Conservation (phyloP, 2,329 filamentous ascomycete genomes). For the Stagonosporopsis rhizophila region DNA sequence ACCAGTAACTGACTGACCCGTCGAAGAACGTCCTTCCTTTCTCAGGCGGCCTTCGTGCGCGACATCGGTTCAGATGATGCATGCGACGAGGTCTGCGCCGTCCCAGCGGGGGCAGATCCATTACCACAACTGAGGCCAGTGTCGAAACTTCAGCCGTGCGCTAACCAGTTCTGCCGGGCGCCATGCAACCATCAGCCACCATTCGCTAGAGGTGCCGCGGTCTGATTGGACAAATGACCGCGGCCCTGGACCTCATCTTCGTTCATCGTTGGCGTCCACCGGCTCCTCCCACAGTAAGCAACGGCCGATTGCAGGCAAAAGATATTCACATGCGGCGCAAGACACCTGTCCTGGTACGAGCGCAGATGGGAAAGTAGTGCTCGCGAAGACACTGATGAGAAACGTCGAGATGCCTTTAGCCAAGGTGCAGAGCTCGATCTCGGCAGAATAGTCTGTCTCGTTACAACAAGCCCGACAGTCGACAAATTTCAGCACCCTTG, state of each 20-base stretch:
- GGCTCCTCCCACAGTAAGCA: slow-evolving; percentile 15
- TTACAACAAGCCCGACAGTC: slow-evolving; percentile 2
- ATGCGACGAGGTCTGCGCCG: slow-evolving; percentile 17
- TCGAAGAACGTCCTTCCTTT: not conserved
- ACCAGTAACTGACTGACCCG: not conserved
- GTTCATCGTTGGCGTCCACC: slow-evolving; percentile 26
- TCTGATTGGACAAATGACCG: slow-evolving; percentile 26
- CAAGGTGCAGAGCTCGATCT: slow-evolving; percentile 4
- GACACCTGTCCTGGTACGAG: not conserved
- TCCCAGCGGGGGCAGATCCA: slow-evolving; percentile 17
- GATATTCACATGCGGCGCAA: not conserved
- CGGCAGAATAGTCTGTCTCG: slow-evolving; percentile 9
- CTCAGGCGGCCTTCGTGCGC: slow-evolving; percentile 9
- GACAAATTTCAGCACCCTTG: slow-evolving; percentile 3
- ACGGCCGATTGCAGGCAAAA: not conserved
- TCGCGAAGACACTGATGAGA: not conserved
- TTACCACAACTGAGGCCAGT: slow-evolving; percentile 17
- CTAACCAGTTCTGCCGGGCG: slow-evolving; percentile 14
- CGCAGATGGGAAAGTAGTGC: not conserved
- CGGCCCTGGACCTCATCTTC: slow-evolving; percentile 23
- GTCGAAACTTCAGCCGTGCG: slow-evolving; percentile 16
- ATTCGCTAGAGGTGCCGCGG: slow-evolving; percentile 13
- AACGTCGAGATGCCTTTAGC: slow-evolving; percentile 1
- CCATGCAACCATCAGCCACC: slow-evolving; percentile 26
- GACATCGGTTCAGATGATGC: slow-evolving; percentile 12